phyloP scores from a whole-genome alignment of 768 basidiomycete genomes.

The Candolleomyces aberdarensis region DNA sequence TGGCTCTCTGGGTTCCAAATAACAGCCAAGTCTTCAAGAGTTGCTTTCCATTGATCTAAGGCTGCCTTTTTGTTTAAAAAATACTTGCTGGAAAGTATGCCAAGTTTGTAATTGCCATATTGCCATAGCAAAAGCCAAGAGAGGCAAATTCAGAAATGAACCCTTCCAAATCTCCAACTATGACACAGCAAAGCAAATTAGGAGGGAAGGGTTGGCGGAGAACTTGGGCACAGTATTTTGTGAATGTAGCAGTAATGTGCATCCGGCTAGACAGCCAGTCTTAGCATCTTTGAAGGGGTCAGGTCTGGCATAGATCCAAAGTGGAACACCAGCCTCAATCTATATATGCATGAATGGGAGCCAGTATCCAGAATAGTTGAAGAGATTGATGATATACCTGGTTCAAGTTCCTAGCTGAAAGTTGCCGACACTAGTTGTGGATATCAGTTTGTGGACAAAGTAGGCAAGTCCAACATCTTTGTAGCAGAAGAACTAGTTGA shows the following conservation, averaged over 20 bases:
- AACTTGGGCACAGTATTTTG: not conserved
- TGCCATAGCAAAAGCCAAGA: not conserved
- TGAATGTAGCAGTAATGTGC: not conserved
- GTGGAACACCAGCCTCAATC: not conserved
- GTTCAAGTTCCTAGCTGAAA: not conserved
- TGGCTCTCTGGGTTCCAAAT: not conserved
- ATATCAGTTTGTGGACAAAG: not conserved
- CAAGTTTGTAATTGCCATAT: not conserved
- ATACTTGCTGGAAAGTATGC: not conserved
- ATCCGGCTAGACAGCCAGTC: not conserved
- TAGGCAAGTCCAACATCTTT: not conserved
- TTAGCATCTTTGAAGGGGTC: not conserved
- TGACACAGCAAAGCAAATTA: not conserved
- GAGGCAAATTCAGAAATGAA: not conserved
- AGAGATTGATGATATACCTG: not conserved
- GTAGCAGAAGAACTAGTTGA: not conserved
- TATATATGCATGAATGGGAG: not conserved
- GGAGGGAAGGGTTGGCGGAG: not conserved
- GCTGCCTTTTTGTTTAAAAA: not conserved
- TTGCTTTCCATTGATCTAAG: not conserved
- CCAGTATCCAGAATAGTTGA: not conserved
- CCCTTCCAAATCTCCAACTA: not conserved
- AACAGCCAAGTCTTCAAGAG: not conserved
- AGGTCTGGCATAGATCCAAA: not conserved
- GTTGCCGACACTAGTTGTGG: not conserved